Base-by-base conservation (phyloP, 2,329 filamentous ascomycete genomes). In the Periconia digitata region DNA sequence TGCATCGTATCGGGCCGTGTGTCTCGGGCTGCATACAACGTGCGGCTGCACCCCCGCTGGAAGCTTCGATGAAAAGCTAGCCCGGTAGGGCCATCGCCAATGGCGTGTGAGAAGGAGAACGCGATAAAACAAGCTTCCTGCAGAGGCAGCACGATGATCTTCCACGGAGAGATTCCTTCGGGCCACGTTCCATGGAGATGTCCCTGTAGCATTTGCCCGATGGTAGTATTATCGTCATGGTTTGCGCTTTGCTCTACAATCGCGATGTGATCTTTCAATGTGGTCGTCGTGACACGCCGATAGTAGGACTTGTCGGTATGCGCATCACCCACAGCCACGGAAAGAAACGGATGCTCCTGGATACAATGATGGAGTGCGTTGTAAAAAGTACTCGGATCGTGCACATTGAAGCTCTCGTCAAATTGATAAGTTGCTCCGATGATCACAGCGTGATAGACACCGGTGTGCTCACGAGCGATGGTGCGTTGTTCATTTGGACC, bases 11-110 rank as follows among this genome's bases (percentile, higher is more conserved):
- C 4, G 16, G 24, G 17, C 32, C 7, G n/a, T n/a, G n/a, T n/a
- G n/a, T 43, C 27, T n/a, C 62, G 35, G 13, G 59, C 43, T 2
- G 58, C 64, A 43, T 32, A 10, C 27, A 15, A 32, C n/a, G 10
- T 10, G n/a, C 27, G 27, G 27, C 27, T 15, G n/a, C 4, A 32
- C 23, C 23, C 40, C 4, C 63, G 18, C 10, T 76, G 56, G 40
- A 79, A 72, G 0, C 72, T 66, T 3, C 56, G 61, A 46, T 79
- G 76, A 47, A 80, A 78, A 4, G 70, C 56, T 0, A 69, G 43
- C 6, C 74, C 75, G 0, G 70, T 72, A 32, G 66, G 67, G 0
- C 76, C 77, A 51, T 79, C 77, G 7, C 72, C 73, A 3, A 75
- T 60, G 2, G 65, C 59, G 57, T 79, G 77, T 0, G 74, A 78